phyloP scores from a whole-genome alignment of 2,329 filamentous ascomycete species.

The Aspergillus fumigatiaffinis region DNA sequence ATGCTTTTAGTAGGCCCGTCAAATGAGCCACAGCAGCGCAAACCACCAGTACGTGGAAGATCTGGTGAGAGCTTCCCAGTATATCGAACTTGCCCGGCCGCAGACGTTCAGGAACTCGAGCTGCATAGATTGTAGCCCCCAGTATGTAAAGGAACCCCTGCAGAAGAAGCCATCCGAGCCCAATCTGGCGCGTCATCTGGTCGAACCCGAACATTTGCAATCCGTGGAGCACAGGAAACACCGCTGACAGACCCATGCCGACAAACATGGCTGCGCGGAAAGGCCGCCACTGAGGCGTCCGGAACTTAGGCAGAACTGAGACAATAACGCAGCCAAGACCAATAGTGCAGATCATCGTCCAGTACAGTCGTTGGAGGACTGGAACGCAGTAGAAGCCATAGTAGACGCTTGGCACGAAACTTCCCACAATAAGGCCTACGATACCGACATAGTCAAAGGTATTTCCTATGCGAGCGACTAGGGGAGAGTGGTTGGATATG shows the following conservation, averaged over 20 bases:
- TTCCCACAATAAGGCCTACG: conserved; percentile 84
- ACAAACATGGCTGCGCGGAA: conserved; percentile 90
- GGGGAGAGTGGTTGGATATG: conserved; percentile 76
- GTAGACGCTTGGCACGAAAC: conserved; percentile 82
- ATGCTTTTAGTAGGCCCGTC: conserved; percentile 74
- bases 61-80: conserved; percentile 89
- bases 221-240: conserved; percentile 80
- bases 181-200: conserved; percentile 68
- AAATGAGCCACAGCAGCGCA: conserved; percentile 78
- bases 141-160: conserved; percentile 82
- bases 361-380: conserved; percentile 64
- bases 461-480: conserved; percentile 78
- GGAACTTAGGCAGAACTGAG: conserved; percentile 76
- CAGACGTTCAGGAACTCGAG: conserved; percentile 76
- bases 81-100: conserved; percentile 80
- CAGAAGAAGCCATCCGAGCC: conserved; percentile 72
- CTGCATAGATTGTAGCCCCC: conserved; percentile 80
- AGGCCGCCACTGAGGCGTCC: conserved; percentile 76
- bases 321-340: conserved; percentile 72
- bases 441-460: conserved; percentile 95
- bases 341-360: conserved; percentile 72
- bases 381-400: conserved; percentile 77
- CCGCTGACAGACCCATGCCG: conserved; percentile 74
- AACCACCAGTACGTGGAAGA: conserved; percentile 89
- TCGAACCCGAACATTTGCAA: conserved; percentile 62